Evolutionary conservation across 768 basidiomycete species (phyloP).

Genomic region (Kondoa malvinella): DNA sequence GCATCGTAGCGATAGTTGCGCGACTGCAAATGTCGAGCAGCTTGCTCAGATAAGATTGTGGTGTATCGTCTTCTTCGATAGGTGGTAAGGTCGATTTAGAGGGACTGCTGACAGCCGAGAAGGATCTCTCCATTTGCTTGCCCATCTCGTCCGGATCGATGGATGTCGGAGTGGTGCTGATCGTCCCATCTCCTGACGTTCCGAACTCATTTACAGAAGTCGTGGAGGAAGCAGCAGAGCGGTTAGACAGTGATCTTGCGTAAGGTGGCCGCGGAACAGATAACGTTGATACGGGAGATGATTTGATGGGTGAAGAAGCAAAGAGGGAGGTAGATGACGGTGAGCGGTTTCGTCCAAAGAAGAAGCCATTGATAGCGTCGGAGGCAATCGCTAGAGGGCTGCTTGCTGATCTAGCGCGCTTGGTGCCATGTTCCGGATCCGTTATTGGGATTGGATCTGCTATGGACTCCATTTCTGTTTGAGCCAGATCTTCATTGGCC

Average conservation of each 20-base stretch:
- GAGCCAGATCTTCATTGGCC: background rate
- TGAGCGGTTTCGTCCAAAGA: background rate
- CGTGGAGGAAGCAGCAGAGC: background rate
- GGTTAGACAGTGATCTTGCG: background rate
- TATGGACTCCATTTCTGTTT: background rate
- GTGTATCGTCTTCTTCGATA: conserved; percentile 11
- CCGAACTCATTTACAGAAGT: background rate
- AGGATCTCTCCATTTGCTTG: background rate
- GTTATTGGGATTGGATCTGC: background rate
- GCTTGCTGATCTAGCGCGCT: background rate
- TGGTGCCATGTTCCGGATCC: background rate
- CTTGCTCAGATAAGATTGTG: background rate
- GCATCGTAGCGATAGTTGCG: conserved; percentile 8
- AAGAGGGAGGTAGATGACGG: background rate
- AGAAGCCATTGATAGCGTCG: background rate
- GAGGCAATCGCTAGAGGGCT: background rate
- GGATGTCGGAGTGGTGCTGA: background rate
- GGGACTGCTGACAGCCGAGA: background rate
- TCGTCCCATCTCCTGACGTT: background rate
- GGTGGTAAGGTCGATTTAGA: background rate
- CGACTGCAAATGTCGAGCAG: background rate
- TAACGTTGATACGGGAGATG: background rate
- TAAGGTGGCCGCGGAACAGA: background rate
- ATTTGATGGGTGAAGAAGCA: background rate
- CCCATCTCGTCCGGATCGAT: background rate